Evolutionary conservation across 2,329 filamentous ascomycete species (phyloP).

Genomic region (Xylariaceae sp.): DNA sequence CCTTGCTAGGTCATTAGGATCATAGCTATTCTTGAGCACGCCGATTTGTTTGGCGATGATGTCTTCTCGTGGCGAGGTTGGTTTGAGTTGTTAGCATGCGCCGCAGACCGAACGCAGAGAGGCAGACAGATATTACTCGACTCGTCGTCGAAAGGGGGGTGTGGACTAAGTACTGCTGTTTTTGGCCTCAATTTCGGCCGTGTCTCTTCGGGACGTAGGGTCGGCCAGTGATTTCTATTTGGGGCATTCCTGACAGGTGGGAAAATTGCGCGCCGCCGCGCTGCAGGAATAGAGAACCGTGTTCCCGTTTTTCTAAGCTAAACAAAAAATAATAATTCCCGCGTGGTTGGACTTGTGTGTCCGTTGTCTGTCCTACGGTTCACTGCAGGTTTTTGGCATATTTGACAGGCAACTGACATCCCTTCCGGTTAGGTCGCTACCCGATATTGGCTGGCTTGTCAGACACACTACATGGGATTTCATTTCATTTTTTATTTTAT

Average conservation of each 20-base stretch:
- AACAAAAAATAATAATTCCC: constrained; percentile 14
- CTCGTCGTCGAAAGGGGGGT: not conserved
- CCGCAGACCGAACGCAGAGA: not conserved
- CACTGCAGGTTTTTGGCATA: constrained; percentile 21
- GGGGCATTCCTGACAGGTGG: constrained; percentile 10
- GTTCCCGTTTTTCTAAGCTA: not conserved
- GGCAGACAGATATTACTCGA: too few species aligned
- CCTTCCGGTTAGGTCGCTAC: constrained; percentile 15
- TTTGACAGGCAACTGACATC: constrained; percentile 10
- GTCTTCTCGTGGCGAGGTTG: not conserved
- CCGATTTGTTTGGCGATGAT: not conserved
- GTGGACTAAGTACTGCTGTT: not conserved
- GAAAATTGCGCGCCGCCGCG: constrained; percentile 18
- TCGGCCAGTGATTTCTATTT: constrained; percentile 18
- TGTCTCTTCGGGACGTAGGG: constrained; percentile 20
- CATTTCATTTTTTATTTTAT: not conserved
- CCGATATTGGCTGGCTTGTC: constrained; percentile 20
- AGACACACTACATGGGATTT: too few species aligned
- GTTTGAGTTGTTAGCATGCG: constrained; percentile 8
- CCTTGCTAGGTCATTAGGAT: not conserved
- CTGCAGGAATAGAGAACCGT: constrained; percentile 11
- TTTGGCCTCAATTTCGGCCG: constrained; percentile 6
- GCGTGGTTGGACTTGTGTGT: not conserved
- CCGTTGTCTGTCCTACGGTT: constrained; percentile 20
- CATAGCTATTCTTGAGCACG: not conserved